Evolutionary conservation across 2,329 filamentous ascomycete species (phyloP), one percentile per base, ranked within the genome.

Genomic region (Penicillium hordei): DNA sequence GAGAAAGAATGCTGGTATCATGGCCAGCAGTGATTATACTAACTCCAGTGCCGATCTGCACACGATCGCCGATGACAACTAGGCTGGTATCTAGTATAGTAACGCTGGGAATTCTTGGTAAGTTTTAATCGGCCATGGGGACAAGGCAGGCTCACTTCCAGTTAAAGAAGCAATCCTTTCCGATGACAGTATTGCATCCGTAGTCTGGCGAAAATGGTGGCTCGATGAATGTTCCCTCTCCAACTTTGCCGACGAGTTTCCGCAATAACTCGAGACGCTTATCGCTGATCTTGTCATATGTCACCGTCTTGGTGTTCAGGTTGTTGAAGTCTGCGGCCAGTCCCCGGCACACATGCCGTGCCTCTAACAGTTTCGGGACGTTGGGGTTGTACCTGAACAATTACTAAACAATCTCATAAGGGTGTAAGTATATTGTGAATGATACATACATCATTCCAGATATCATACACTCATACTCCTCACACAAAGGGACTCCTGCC

Each of bases 11-110:
- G 43, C 80, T 79, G 0, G 76, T 76, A 61, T 84, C 81, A 59
- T 85, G 83, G 12, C 79, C 81, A 0, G 81, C 83, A 0, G 79
- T 78, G 57, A 81, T 81, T 36, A 85, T 82, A 52, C 72, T 74
- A 1, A 84, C 81, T 29, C 81, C 80, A 0, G 82, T 81, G 0
- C 82, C 83, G 43, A 83, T 74, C 70, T 83, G 80, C 15, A 82
- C 79, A 1, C 81, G 70, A 23, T 83, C 77, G 1, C 83, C 83
- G 23, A 85, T 83, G 0, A 77, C 77, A 1, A 85, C 79, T 0
- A 84, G 70, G 2, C 76, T 78, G 29, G 79, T 83, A 61, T 85
- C 83, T 10, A 85, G 70, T 29, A 84, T 79, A 0, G 79, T 75
- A 21, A 84, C 79, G 64, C 88, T 90, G 67, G 21, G 12, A 21